Conservation (phyloP, 192 early-diverging fungal genomes). For the Coemansia sp. region DNA sequence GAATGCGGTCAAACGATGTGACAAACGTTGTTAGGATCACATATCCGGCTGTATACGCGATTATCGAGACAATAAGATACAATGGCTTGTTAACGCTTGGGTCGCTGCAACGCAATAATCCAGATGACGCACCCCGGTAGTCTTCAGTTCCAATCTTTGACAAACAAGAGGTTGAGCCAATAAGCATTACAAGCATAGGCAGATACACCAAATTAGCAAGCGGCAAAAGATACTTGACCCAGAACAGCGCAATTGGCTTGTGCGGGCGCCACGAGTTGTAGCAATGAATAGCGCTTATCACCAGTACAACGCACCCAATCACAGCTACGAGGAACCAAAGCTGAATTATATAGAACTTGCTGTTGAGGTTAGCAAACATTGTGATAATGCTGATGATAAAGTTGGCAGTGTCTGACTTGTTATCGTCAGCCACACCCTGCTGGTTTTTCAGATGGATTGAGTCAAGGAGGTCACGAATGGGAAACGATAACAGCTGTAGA, state of each 20-base stretch:
- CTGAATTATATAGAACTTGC: conserved; percentile 49
- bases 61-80: conserved; percentile 59
- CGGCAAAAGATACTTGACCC: conserved; percentile 55
- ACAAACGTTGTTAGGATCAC: conserved; percentile 66
- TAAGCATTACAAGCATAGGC: conserved; percentile 55
- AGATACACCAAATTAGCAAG: conserved; percentile 55
- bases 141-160: conserved; percentile 46
- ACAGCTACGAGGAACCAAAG: conserved; percentile 52
- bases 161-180: conserved; percentile 54
- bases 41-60: conserved; percentile 64
- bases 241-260: conserved; percentile 44
- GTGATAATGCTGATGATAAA: conserved; percentile 50
- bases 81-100: conserved; percentile 54
- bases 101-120: conserved; percentile 50
- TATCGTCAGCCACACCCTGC: conserved; percentile 4
- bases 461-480: conserved; percentile 67
- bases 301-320: conserved; percentile 28
- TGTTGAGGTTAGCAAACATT: conserved; percentile 51
- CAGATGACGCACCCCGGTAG: conserved; percentile 30
- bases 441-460: conserved; percentile 33
- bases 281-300: conserved; percentile 29
- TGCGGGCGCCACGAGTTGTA: conserved; percentile 43
- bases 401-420: conserved; percentile 27
- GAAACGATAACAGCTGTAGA: conserved; percentile 75
- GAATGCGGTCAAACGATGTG: conserved; percentile 68